Base-by-base conservation (phyloP, 352 stramenopile genomes). In the Pythium sp. region DNA sequence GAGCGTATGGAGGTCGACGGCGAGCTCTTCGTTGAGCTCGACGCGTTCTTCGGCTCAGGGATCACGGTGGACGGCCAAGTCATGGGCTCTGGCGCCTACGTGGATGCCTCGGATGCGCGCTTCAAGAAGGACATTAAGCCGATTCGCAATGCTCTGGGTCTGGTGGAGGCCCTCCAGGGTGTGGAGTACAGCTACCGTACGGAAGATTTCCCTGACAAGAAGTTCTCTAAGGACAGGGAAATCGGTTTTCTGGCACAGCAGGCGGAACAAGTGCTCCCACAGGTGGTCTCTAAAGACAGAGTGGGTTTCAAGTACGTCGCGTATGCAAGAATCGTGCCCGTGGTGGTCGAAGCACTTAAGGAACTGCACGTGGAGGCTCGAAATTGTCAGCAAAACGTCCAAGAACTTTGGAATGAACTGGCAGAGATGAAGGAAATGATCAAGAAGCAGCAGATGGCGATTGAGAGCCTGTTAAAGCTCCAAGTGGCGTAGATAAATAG, bases 241-340 rank as follows among this genome's bases (percentile, higher is more conserved):
- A 38, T 97, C 9, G 91, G 92, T 28, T 96, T 98, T 58, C 72
- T 98, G 43, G 93, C 93, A 2, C 93, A 98, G 72, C 75, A 97
- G 14, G 79, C 97, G 30, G 87, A 96, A 59, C 55, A 62, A n/a
- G 72, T 92, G 30, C 71, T 95, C 3, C 91, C 91, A 18, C 76
- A 97, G 56, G 81, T 97, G 32, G 89, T 98, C 30, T 73, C 65
- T 11, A 76, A 79, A 14, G 79, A 94, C 18, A 54, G 65, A 26
- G 67, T 89, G 3, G 90, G 89, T 9, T 97, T 89, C 73, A 94
- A 96, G 74, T 94, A 95, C 53, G 78, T 98, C 8, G 87, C 91
- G 34, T 98, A 98, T 58, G 78, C 86, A 12, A 74, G 87, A 28
- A 56, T 97, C 30, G 71, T 91, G 6, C 88, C 92, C 0, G 75